Evolutionary conservation across 192 early-diverging fungal genomes (phyloP).

Genomic region (Cetraspora pellucida): DNA sequence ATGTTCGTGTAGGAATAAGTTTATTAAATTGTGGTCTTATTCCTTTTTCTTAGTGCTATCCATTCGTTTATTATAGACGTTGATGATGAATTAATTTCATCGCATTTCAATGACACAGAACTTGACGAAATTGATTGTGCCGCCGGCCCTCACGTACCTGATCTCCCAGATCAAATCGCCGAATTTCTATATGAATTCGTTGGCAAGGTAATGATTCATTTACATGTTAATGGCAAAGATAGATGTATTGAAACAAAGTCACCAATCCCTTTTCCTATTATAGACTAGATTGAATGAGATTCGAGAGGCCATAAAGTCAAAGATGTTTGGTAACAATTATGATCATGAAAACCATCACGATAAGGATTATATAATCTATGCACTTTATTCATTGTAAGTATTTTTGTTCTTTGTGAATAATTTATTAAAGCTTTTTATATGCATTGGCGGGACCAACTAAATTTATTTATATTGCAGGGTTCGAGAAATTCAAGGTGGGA

Average conservation of each 20-base stretch:
- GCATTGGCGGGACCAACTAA: background rate
- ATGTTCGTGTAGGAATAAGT: background rate
- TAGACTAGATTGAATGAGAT: slow-evolving; percentile 28
- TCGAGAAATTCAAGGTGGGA: slow-evolving; percentile 19
- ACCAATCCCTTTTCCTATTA: slow-evolving; percentile 13
- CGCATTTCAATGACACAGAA: slow-evolving; percentile 32
- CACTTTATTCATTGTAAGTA: slow-evolving; percentile 31
- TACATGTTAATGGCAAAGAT: slow-evolving; percentile 24
- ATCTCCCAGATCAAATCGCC: slow-evolving; percentile 3
- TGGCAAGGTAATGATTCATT: slow-evolving; percentile 4
- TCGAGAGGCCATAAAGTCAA: background rate
- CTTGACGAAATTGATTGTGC: slow-evolving; percentile 9
- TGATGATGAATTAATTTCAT: slow-evolving; percentile 23
- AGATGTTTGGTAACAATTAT: slow-evolving; percentile 19
- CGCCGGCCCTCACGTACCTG: slow-evolving; percentile 1
- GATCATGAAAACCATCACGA: slow-evolving; percentile 30
- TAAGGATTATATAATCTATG: slow-evolving; percentile 31
- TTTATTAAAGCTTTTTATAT: background rate
- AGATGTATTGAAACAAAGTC: background rate
- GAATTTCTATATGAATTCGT: slow-evolving; percentile 21
- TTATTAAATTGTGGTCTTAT: background rate
- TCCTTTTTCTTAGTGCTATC: slow-evolving; percentile 23
- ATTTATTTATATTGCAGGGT: background rate
- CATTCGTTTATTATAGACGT: slow-evolving; percentile 37
- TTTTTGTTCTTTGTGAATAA: slow-evolving; percentile 1